A percentile compares a stretch with the other conserved stretches of the same genome.
phyloP scores from a whole-genome alignment of 2,329 filamentous ascomycete genomes.

The Magnaporthiopsis rhizophila region DNA sequence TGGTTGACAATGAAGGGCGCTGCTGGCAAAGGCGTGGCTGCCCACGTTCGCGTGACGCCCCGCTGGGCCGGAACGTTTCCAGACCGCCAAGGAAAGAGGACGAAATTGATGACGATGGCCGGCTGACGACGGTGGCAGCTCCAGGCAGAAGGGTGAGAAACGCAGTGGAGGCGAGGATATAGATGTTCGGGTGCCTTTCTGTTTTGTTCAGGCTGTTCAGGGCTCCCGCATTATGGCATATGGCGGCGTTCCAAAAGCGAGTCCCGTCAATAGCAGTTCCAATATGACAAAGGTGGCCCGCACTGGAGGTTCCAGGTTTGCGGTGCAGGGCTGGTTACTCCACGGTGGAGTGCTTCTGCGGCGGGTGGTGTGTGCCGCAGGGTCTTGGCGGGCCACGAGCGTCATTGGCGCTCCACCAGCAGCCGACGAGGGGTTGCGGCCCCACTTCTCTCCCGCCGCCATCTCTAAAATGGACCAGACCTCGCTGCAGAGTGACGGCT shows the following conservation, averaged over 20 bases:
- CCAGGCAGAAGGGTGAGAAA: background rate
- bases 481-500: background rate
- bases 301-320: background rate
- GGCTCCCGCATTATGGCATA: background rate
- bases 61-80: background rate
- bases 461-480: background rate
- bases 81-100: background rate
- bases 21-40: background rate
- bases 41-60: background rate
- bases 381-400: background rate
- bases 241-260: background rate
- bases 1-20: background rate
- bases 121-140: background rate
- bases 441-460: background rate
- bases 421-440: background rate
- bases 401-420: background rate
- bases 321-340: background rate
- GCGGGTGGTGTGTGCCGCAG: background rate
- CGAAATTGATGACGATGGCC: no score
- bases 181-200: background rate
- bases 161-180: background rate
- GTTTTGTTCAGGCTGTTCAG: background rate
- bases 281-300: background rate
- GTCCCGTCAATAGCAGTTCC: background rate
- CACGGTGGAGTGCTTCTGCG: constrained; percentile 3